phyloP scores from a whole-genome alignment of 192 early-diverging fungal genomes.

The Coemansia sp. region DNA sequence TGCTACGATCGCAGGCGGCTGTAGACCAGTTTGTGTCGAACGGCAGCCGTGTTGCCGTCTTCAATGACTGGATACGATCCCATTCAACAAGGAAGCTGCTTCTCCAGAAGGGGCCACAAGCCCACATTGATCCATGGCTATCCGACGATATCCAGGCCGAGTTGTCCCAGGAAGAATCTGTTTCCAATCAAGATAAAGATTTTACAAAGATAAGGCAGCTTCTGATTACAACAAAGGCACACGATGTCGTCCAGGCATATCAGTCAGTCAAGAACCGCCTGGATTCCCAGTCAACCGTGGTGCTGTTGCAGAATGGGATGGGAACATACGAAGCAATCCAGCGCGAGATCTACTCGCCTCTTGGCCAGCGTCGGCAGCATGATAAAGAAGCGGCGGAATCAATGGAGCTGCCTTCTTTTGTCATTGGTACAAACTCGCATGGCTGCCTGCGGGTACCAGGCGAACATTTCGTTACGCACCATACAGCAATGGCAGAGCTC shows the following conservation, averaged over 20 bases:
- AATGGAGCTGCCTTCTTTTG: conserved; percentile 40
- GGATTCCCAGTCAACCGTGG: conserved; percentile 54
- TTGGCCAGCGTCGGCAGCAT: conserved; percentile 17
- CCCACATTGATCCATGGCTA: conserved; percentile 27
- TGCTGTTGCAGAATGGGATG: conserved; percentile 72
- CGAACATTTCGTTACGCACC: conserved; percentile 57
- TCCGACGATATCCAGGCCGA: conserved; percentile 49
- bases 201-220: conserved; percentile 53
- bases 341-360: conserved; percentile 21
- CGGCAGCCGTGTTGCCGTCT: conserved; percentile 25
- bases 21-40: conserved; percentile 29
- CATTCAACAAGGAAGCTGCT: conserved; percentile 45
- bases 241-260: conserved; percentile 61
- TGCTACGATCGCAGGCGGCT: conserved; percentile 60
- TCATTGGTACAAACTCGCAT: conserved; percentile 61
- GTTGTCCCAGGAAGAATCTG: conserved; percentile 16
- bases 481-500: conserved; percentile 62
- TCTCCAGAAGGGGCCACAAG: conserved; percentile 8
- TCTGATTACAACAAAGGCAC: conserved; percentile 68
- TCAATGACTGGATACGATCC: conserved; percentile 33
- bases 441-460: conserved; percentile 55
- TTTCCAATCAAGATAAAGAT: conserved; percentile 14
- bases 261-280: conserved; percentile 57
- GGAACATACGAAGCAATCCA: conserved; percentile 61
- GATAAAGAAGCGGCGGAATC: conserved; percentile 2